Base-by-base conservation (phyloP, 805 yeast species). In the Candida tammaniensis region DNA sequence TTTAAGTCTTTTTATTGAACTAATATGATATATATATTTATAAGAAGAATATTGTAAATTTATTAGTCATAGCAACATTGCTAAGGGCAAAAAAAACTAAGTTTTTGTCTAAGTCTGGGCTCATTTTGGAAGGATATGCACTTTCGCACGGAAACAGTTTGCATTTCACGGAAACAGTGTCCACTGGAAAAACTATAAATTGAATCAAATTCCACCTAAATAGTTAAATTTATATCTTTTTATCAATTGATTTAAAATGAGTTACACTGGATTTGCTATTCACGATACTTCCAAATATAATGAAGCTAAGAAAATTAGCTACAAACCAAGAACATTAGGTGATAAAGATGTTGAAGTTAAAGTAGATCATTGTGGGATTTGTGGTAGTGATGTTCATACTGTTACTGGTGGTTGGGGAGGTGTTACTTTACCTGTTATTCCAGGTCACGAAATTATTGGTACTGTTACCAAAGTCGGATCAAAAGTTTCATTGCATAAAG, bases 381-480 rank as follows among this genome's bases (percentile, higher is more conserved):
- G 86, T 55, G 82, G 80, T 19, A 66, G 78, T 13, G 86, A 80
- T 46, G 61, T 74, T 34, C 85, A 78, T 51, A 64, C 78, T 17
- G 64, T 67, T 27, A 61, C 62, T 43, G 79, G 74, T 17, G 73
- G 72, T 25, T 79, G 85, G 85, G 69, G 61, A 32, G 46, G 27
- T 19, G 31, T 43, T 18, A 30, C 23, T 8, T 34, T 40, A 23
- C 48, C 48, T 19, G 42, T 40, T 5, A 67, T 72, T 31, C 67
- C 62, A 11, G 87, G 87, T 20, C 86, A 81, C 55, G 86, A 81
- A 54, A 70, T 81, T 43, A 61, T 80, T 28, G 86, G 86, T 27
- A 63, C 55, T 23, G 81, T 80, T 17, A 65, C 74, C 13, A 68
- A 63, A 23, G 64, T 82, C 25, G 95, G 93, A 35, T 46, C 66